These are phyloP conservation scores for Lactarius deliciosus DNA, from an alignment of 768 basidiomycete genomes.

Conservation along the genomic window DNA sequence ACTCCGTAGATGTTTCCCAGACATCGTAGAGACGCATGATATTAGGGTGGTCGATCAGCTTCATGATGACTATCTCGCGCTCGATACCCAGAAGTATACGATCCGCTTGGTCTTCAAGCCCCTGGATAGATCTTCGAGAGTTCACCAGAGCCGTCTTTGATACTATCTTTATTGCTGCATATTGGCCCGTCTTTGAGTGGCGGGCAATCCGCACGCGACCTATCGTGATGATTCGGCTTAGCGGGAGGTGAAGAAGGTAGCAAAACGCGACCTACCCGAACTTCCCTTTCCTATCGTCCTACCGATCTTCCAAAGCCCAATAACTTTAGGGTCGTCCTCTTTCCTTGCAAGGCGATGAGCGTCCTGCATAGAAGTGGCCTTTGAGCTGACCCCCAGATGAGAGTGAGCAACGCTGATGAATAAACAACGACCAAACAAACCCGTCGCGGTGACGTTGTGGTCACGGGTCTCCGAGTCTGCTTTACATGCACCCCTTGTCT, in stretches of 20 bases:
- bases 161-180: conserved; percentile 94
- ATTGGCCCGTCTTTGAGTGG: conserved; percentile 83
- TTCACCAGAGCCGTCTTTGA: conserved; percentile 66
- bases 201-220: conserved; percentile 90
- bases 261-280: conserved; percentile 42
- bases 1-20: conserved; percentile 88
- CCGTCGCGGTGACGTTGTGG: conserved; percentile 19
- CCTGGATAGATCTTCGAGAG: conserved; percentile 66
- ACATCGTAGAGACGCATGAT: conserved; percentile 94
- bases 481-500: background rate
- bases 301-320: conserved; percentile 56
- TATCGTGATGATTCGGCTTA: conserved; percentile 35
- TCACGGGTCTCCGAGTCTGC: conserved; percentile 6
- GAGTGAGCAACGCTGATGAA: background rate
- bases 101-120: conserved; percentile 71
- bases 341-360: conserved; percentile 29
- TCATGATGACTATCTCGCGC: conserved; percentile 97
- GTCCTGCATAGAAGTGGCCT: conserved; percentile 16
- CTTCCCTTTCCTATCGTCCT: conserved; percentile 55
- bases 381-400: conserved; percentile 1
- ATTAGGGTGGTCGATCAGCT: conserved; percentile 93
- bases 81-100: conserved; percentile 79
- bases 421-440: conserved; percentile 27
- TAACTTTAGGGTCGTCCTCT: conserved; percentile 41
- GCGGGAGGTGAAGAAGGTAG: background rate